phyloP scores from a whole-genome alignment of 1,284 basidiomycete genomes.

The Papiliotrema nemorosa region DNA sequence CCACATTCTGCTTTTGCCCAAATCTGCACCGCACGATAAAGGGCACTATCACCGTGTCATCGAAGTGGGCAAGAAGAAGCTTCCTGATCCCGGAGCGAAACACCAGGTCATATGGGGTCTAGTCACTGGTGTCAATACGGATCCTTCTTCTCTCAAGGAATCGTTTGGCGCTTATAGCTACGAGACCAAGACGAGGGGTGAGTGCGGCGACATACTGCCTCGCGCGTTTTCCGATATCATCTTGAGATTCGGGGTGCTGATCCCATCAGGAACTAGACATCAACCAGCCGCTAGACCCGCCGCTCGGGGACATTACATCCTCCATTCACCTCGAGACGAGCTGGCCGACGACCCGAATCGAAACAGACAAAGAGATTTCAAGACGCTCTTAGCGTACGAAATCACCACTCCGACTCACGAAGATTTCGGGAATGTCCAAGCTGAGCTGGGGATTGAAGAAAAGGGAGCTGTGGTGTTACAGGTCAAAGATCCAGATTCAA shows the following conservation, averaged over 20 bases:
- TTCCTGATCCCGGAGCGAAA: conserved; percentile 57
- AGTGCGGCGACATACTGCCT: conserved; percentile 15
- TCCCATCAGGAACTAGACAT: conserved; percentile 51
- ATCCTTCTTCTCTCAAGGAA: conserved; percentile 55
- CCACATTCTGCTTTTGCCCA: conserved; percentile 61
- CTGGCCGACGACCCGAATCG: conserved; percentile 27
- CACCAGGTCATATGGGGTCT: conserved; percentile 60
- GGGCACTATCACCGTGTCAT: conserved; percentile 56
- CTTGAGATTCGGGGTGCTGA: not conserved
- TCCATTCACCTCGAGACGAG: conserved; percentile 48
- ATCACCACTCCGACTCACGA: conserved; percentile 30
- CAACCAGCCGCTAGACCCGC: conserved; percentile 58
- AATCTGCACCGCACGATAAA: conserved; percentile 47
- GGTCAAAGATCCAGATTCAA: conserved; percentile 31
- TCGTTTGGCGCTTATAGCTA: conserved; percentile 58
- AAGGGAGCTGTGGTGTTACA: conserved; percentile 29
- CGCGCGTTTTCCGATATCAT: too few species aligned
- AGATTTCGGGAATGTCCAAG: conserved; percentile 31
- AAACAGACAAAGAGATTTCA: conserved; percentile 31
- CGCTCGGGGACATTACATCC: conserved; percentile 61
- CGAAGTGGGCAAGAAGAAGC: conserved; percentile 61
- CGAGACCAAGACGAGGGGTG: conserved; percentile 64
- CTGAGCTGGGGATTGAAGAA: conserved; percentile 24
- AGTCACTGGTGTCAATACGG: conserved; percentile 56
- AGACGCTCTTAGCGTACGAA: conserved; percentile 30